Conservation (phyloP, 108 stramenopile species). For the Parmales sp. region DNA sequence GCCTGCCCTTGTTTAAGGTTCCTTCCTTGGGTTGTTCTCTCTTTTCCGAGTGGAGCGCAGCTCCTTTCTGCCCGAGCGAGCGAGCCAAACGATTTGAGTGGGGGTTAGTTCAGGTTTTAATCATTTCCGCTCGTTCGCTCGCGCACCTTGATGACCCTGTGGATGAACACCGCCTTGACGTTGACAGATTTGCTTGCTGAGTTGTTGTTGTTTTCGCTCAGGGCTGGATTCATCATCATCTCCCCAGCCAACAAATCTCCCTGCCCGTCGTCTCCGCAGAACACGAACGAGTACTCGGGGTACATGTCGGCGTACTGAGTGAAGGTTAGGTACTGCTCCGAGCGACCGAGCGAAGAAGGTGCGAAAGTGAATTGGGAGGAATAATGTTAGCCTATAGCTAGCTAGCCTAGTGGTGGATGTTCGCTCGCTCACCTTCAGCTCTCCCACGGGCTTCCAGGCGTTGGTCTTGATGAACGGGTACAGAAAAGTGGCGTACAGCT, state of each 20-base stretch:
- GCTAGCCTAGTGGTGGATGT: no score
- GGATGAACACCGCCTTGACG: background rate
- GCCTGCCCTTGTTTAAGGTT: background rate
- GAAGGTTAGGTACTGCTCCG: slow-evolving; percentile 39
- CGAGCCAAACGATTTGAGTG: no score
- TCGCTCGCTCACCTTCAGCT: no score
- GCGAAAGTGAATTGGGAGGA: no score
- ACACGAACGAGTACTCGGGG: slow-evolving; percentile 43
- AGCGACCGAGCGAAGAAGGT: no score
- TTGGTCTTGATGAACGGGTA: slow-evolving; percentile 8
- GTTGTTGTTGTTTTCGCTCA: no score
- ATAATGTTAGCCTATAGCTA: no score
- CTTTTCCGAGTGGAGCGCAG: background rate
- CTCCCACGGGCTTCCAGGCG: slow-evolving; percentile 35
- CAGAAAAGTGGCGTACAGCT: background rate
- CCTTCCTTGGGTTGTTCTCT: background rate
- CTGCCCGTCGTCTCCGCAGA: slow-evolving; percentile 53
- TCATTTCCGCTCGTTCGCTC: no score
- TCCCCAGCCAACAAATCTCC: slow-evolving; percentile 47
- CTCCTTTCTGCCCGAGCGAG: background rate
- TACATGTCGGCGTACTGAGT: slow-evolving; percentile 34
- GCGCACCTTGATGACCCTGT: background rate
- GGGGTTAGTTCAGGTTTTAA: no score
- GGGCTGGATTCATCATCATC: slow-evolving; percentile 14
- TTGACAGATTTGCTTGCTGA: no score